A percentile compares a stretch with the other conserved stretches of the same genome.
Evolutionary conservation across 441 rosid genomes (phyloP).

Genomic region (Populus hybrid): DNA sequence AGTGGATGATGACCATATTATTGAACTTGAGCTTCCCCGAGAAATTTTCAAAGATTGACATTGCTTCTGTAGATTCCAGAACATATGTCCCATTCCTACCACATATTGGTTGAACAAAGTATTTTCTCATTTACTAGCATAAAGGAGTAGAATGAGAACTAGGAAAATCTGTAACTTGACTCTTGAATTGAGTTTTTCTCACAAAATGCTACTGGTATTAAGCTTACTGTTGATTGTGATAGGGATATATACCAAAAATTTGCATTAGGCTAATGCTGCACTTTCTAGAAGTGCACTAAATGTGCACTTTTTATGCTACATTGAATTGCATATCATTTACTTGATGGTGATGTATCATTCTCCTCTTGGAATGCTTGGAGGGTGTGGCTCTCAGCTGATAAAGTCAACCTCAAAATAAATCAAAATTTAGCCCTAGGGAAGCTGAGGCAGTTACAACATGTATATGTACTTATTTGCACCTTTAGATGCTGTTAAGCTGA

Average conservation of each 20-base stretch:
- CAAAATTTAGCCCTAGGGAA: background rate
- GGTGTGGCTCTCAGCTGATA: background rate
- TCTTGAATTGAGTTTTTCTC: background rate
- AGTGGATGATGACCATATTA: background rate
- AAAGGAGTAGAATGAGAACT: background rate
- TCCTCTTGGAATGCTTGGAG: background rate
- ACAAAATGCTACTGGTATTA: background rate
- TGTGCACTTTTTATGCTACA: background rate
- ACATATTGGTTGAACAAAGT: background rate
- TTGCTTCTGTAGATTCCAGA: background rate
- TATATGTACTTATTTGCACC: background rate
- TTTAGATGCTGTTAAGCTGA: background rate
- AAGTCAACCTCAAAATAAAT: background rate
- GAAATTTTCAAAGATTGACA: background rate
- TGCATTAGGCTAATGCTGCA: background rate
- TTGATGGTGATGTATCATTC: background rate
- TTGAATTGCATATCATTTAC: background rate
- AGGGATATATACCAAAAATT: background rate
- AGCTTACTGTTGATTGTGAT: background rate
- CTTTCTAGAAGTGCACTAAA: background rate
- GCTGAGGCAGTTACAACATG: background rate
- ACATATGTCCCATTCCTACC: background rate
- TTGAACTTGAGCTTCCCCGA: background rate
- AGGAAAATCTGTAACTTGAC: background rate
- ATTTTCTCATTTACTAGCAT: background rate